Evolutionary conservation across 2,329 filamentous ascomycete species (phyloP), one percentile per base, ranked within the genome.

Genomic region (Drechslerella dactyloides): DNA sequence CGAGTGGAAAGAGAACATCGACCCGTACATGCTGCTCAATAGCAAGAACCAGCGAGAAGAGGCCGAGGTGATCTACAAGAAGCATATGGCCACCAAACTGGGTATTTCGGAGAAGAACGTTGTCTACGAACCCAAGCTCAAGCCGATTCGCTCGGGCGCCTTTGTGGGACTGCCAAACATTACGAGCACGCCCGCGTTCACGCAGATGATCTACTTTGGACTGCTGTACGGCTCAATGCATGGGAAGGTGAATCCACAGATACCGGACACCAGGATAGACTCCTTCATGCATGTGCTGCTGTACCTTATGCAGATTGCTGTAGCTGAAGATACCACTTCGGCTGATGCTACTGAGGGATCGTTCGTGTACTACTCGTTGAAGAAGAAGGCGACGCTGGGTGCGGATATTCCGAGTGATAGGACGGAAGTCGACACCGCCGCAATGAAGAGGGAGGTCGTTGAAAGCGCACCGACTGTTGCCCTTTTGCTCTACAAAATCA

Each of bases 31-130:
- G 77, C 90, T 93, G 5, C 92, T 97, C 78, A 99, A 96, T 80
- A 96, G 88, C 77, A 96, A 96, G 78, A 99, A 99, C 77, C 93
- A 97, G 79, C 87, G 94, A 56, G 94, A 99, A 78, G 94, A 99
- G 79, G 91, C 93, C 0, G 94, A 99, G 80, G 88, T 86, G 75
- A 89, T 92, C 1, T 97, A 94, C 81, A 91, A 89, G 76, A 89
- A 89, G 77, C 89, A 90, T 83, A 87, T 94, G 82, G 90, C 92
- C 10, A 92, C 92, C 81, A 92, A 90, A 80, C 91, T 89, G 0
- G 92, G 93, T 17, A 92, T 93, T 78, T 84, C 88, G 48, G 82
- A 85, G 0, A 87, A 91, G 44, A 92, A 97, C 60, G 88, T 97
- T 69, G 92, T 97, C 1, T 97, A 91, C 78, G 93, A 97, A 79